Evolutionary conservation across 164 flowering plant genomes (phyloP), one percentile per base, ranked within the genome.

Genomic region (Piper longum): DNA sequence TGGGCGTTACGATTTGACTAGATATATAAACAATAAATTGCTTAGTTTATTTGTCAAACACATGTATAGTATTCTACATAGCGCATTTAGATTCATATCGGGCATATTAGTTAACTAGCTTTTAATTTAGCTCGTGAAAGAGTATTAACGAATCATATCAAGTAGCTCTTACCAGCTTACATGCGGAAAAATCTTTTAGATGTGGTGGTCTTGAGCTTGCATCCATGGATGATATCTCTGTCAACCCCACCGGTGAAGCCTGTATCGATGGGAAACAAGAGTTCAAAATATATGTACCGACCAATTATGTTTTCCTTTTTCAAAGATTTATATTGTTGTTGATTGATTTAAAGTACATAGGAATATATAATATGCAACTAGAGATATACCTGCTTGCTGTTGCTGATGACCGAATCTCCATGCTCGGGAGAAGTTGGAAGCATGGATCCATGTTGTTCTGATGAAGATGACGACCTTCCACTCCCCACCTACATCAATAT

Each of bases 401-500:
- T 65, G 62, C 41, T 61, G 42, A 54, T 58, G 57, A 12, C 19
- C 44, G 63, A 65, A 26, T 72, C 75, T 41, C 18, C 69, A 45
- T 54, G 65, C 62, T 17, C 65, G 11, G 71, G 69, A 16, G 75
- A 68, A 56, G 75, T 42, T 16, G 66, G n/a, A n/a, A n/a, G 69
- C 59, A 62, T 68, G 4, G 66, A 54, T 19, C 59, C 55, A 43
- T 59, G 44, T 5, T 51, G 64, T 4, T 57, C 70, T n/a, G n/a
- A n/a, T n/a, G n/a, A n/a, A 4, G 64, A 61, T 18, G 55, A 57
- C 5, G 36, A 41, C 45, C 18, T 55, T 57, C 59, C 65, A 43
- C 62, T 56, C 52, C 64, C 64, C 4, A 62, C 64, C 75, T 72
- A 56, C 6, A 8, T 4, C 59, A 17, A n/a, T 6, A 59, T 4